Base-by-base conservation (phyloP, 2,329 filamentous ascomycete species). In the Elsinoe necatrix region DNA sequence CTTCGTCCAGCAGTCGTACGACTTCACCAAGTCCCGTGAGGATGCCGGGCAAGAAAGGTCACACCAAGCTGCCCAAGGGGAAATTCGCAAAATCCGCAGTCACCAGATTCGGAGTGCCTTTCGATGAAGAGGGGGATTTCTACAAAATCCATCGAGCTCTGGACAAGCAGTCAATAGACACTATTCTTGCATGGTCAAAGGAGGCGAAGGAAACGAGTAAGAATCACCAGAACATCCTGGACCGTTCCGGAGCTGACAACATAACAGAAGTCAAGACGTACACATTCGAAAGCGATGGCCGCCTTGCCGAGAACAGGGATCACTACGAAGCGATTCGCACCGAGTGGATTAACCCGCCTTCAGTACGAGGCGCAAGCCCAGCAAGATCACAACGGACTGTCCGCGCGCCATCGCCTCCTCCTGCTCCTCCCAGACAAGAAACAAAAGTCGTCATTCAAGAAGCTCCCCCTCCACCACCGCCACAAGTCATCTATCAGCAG, bases 111-210 rank as follows among this genome's bases (percentile, higher is more conserved):
- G 86, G 87, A 11, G 95, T 95, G 70, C 88, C 89, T 0, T 96
- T 84, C 64, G 80, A 88, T 57, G 87, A 95, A 74, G 89, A 95
- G 87, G 89, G 86, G 37, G 85, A 86, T 63, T 86, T 86, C 20
- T 83, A 93, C 63, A 81, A 95, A 54, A 83, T 97, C 31, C 83
- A 87, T 63, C 86, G 88, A 66, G 91, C 92, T 8, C 78, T 97
- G 4, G 87, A 89, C 14, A 91, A 95, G 64, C 83, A 92, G 16
- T 89, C 95, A 64, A 96, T 96, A 61, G 90, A 96, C 63, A 87
- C 95, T 65, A 78, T 96, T 43, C 86, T 96, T 64, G 85, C 83
- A 65, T 76, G 90, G 51, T 95, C 89, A 70, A 87, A 90, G 65
- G 83, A 86, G 29, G 90, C 89, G 71, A 75, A 75, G 66, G 73